phyloP scores from a whole-genome alignment of 345 rosid genomes.

The Aegle marmelos region DNA sequence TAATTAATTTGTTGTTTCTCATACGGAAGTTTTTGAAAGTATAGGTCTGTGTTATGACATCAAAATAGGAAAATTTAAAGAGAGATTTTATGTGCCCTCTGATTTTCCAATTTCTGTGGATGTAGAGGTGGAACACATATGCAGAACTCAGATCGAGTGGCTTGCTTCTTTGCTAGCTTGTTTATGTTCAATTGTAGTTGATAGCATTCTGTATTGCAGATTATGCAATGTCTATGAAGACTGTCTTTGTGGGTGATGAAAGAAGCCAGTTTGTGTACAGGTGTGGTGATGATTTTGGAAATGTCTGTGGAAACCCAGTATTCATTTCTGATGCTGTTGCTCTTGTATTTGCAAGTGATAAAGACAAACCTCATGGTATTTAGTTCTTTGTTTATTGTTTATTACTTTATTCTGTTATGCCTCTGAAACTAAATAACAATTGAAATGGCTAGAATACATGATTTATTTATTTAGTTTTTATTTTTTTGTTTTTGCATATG shows the following conservation, averaged over 20 bases:
- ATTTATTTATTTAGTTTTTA: background rate
- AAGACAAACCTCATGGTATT: conserved; percentile 55
- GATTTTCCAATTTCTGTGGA: background rate
- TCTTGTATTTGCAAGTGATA: conserved; percentile 68
- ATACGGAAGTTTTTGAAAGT: background rate
- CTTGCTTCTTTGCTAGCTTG: conserved; percentile 6
- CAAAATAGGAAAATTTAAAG: background rate
- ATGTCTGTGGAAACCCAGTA: conserved; percentile 7
- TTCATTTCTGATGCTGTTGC: conserved; percentile 40
- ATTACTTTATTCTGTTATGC: conserved; percentile 1
- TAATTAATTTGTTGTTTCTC: background rate
- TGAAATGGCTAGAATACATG: background rate
- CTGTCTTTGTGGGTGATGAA: conserved; percentile 70
- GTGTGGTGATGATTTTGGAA: conserved; percentile 28
- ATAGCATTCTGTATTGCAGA: conserved; percentile 40
- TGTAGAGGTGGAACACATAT: background rate
- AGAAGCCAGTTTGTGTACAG: conserved; percentile 40
- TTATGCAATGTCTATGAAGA: conserved; percentile 64
- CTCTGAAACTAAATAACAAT: background rate
- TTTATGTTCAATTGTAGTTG: background rate
- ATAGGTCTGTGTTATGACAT: background rate
- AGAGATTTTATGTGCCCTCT: background rate
- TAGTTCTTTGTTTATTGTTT: conserved; percentile 4
- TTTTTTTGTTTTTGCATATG: background rate
- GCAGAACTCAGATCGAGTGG: background rate